A percentile compares a stretch with the other conserved stretches of the same genome.
These are phyloP conservation scores for Fusarium pseudonygamai DNA, from an alignment of 2,329 filamentous ascomycete genomes.

Conservation along the genomic window DNA sequence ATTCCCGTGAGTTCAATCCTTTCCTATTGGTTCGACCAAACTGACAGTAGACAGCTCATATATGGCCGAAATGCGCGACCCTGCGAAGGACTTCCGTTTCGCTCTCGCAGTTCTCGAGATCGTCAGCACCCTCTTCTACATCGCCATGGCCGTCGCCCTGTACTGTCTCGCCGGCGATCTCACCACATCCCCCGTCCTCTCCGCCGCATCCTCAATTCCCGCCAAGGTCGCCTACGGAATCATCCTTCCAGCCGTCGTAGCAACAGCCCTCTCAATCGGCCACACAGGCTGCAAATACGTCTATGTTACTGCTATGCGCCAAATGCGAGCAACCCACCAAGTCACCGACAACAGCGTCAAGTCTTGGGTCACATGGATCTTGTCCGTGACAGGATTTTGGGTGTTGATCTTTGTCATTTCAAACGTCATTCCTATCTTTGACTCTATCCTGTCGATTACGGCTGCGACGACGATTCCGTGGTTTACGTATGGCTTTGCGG, in stretches of 20 bases:
- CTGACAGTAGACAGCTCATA: conserved; percentile 2
- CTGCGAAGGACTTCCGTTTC: conserved; percentile 34
- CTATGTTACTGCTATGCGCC: conserved; percentile 28
- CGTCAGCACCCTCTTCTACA: conserved; percentile 39
- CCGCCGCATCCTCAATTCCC: conserved; percentile 31
- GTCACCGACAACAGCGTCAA: conserved; percentile 36
- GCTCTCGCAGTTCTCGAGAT: conserved; percentile 36
- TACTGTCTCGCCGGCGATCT: conserved; percentile 41
- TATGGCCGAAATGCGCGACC: conserved; percentile 42
- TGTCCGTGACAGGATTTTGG: conserved; percentile 37
- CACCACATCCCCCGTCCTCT: conserved; percentile 37
- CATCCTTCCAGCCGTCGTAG: conserved; percentile 37
- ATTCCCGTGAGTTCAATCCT: conserved; percentile 25
- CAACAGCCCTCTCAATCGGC: conserved; percentile 37
- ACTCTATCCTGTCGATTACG: conserved; percentile 42
- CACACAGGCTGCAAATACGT: conserved; percentile 44
- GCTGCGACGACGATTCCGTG: conserved; percentile 41
- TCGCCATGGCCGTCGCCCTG: conserved; percentile 35
- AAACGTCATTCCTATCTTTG: conserved; percentile 44
- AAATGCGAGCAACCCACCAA: conserved; percentile 31
- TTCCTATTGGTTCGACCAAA: accelerated
- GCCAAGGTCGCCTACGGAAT: conserved; percentile 44
- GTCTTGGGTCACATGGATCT: conserved; percentile 43
- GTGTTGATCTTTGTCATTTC: conserved; percentile 41
- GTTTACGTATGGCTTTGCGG: conserved; percentile 41